A percentile compares a stretch with the other conserved stretches of the same genome.
Evolutionary conservation across 768 basidiomycete species (phyloP).

Genomic region (Cystobasidium ongulense): DNA sequence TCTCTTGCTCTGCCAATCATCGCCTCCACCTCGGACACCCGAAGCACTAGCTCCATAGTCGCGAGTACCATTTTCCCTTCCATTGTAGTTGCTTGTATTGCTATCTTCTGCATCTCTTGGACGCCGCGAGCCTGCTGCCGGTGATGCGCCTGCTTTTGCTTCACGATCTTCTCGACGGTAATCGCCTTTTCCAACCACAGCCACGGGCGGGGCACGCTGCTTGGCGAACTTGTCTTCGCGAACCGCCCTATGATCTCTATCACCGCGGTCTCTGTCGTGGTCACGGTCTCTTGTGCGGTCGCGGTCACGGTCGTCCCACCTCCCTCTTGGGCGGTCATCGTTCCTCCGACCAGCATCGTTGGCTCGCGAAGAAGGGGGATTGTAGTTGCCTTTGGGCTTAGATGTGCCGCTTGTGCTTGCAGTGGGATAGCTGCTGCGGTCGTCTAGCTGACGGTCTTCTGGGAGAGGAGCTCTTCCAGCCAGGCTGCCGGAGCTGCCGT

Average conservation of each 20-base stretch:
- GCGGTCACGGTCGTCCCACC: not conserved
- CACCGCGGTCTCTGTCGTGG: not conserved
- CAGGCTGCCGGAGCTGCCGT: not conserved
- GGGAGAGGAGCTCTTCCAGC: conserved; percentile 18
- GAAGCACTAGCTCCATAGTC: not conserved
- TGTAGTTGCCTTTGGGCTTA: not conserved
- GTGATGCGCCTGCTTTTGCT: not conserved
- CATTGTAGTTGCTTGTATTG: not conserved
- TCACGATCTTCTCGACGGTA: conserved; percentile 5
- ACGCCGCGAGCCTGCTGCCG: not conserved
- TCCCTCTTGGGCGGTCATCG: not conserved
- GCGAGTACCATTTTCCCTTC: not conserved
- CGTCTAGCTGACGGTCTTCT: conserved; percentile 9
- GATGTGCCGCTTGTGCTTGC: conserved; percentile 1
- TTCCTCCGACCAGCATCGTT: not conserved
- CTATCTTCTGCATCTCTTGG: not conserved
- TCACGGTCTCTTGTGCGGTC: not conserved
- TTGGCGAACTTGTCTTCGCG: conserved; percentile 20
- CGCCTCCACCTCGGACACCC: not conserved
- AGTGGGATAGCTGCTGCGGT: conserved; percentile 1
- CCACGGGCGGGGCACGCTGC: conserved; percentile 1
- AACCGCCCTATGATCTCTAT: not conserved
- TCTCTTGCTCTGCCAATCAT: conserved; percentile 4
- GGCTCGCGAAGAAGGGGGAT: not conserved
- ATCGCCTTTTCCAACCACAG: not conserved